phyloP scores from a whole-genome alignment of 2,329 filamentous ascomycete species.

The Scolecobasidium constrictum region DNA sequence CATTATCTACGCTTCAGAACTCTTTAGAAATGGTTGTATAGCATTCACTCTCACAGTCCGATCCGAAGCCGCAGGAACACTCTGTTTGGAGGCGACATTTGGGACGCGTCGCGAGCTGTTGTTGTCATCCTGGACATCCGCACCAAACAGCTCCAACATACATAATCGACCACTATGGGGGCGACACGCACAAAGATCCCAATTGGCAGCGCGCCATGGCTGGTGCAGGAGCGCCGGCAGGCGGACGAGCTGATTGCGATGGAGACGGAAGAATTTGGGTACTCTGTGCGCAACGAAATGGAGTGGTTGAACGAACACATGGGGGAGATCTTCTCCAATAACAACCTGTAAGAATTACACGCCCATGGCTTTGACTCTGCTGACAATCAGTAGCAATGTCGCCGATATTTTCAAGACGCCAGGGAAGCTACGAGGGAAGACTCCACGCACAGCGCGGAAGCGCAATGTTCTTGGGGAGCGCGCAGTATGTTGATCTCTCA shows the following conservation, averaged over 20 bases:
- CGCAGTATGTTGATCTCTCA: conserved; percentile 50
- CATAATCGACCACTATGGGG: conserved; percentile 13
- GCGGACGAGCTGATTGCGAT: conserved; percentile 64
- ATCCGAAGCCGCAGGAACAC: too few relatives aligned
- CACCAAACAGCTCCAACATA: not conserved
- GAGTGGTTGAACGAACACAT: conserved; percentile 99
- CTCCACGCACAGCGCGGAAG: conserved; percentile 61
- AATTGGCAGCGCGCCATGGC: conserved; percentile 77
- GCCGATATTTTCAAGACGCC: conserved; percentile 94
- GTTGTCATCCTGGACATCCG: not conserved
- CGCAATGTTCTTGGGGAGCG: conserved; percentile 46
- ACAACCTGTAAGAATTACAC: conserved; percentile 82
- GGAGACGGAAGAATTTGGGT: conserved; percentile 88
- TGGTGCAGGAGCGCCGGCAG: conserved; percentile 71
- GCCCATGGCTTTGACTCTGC: too few relatives aligned
- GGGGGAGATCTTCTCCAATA: conserved; percentile 80
- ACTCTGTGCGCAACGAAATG: conserved; percentile 83
- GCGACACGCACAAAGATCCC: conserved; percentile 27
- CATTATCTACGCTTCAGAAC: not conserved
- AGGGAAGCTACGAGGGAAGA: conserved; percentile 72
- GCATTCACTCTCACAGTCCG: too few relatives aligned
- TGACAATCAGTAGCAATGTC: conserved; percentile 69
- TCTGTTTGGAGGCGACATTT: not conserved
- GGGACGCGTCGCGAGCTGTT: not conserved
- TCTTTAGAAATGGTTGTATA: too few relatives aligned